Percentiles rank a stretch among this genome's conserved stretches.
Evolutionary conservation across 192 early-diverging fungal species (phyloP).

Genomic region (Entomortierella parvispora): DNA sequence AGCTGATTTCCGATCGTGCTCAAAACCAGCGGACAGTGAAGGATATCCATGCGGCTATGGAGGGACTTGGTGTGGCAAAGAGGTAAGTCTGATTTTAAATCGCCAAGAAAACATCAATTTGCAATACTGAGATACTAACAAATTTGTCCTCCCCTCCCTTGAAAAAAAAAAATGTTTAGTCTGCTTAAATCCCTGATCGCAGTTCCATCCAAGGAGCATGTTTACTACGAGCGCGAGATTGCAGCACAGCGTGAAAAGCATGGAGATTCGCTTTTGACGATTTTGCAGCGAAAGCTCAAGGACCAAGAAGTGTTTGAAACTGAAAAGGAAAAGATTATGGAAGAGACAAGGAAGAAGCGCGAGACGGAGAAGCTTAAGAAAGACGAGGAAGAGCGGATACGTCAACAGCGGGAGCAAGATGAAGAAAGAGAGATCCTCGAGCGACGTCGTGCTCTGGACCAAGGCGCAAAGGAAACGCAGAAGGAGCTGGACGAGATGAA

Average conservation of each 20-base stretch:
- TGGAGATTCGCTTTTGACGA: constrained; percentile 66
- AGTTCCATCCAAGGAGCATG: constrained; percentile 53
- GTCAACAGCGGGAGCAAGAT: constrained; percentile 29
- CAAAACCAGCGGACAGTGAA: constrained; percentile 67
- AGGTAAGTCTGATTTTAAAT: constrained; percentile 11
- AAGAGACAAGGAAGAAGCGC: constrained; percentile 64
- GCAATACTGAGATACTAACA: too few species aligned
- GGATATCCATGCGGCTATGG: constrained; percentile 66
- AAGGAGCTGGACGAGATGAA: constrained; percentile 48
- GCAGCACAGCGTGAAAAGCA: constrained; percentile 69
- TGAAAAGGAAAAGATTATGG: constrained; percentile 57
- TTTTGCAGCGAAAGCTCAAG: constrained; percentile 62
- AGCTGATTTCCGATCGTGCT: constrained; percentile 78
- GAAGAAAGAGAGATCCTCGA: constrained; percentile 61
- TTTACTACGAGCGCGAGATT: constrained; percentile 71
- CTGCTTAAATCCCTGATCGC: constrained; percentile 56
- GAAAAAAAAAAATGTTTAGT: constrained; percentile 19
- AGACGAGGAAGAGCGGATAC: constrained; percentile 44
- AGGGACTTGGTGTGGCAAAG: constrained; percentile 64
- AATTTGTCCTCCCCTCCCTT: too few species aligned
- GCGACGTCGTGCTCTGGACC: constrained; percentile 46
- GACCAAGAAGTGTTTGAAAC: constrained; percentile 72
- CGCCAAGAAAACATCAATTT: too few species aligned
- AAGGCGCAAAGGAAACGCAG: constrained; percentile 41
- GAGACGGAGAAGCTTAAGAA: constrained; percentile 59